Evolutionary conservation across 192 early-diverging fungal species (phyloP).

Genomic region (Coemansia nantahalensis): DNA sequence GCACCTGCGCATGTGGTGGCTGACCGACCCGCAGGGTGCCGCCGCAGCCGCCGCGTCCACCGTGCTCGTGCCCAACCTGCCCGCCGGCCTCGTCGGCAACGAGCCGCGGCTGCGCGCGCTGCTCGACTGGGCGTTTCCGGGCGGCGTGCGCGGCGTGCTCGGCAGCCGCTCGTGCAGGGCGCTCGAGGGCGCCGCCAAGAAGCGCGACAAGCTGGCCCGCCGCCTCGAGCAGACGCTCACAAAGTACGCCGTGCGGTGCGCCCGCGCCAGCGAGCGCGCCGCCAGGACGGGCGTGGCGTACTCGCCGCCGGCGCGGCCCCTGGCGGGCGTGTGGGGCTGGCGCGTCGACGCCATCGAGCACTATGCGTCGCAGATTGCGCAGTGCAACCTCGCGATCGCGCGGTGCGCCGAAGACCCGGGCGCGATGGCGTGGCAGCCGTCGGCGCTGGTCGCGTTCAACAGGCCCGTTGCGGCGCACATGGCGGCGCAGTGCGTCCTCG

Average conservation of each 20-base stretch:
- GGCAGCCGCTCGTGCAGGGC: constrained; percentile 57
- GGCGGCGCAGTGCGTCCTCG: constrained; percentile 65
- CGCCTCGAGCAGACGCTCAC: constrained; percentile 57
- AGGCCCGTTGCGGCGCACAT: constrained; percentile 73
- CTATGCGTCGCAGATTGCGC: constrained; percentile 21
- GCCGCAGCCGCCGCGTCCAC: constrained; percentile 57
- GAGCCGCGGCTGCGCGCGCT: constrained; percentile 49
- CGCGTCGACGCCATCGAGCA: constrained; percentile 55
- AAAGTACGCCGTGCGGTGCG: constrained; percentile 44
- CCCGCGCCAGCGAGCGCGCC: constrained; percentile 19
- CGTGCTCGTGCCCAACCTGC: constrained; percentile 70
- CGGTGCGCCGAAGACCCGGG: constrained; percentile 24
- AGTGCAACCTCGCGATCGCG: constrained; percentile 45
- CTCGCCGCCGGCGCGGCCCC: not conserved
- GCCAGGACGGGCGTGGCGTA: not conserved
- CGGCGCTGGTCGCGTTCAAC: constrained; percentile 83
- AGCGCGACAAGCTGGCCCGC: constrained; percentile 52
- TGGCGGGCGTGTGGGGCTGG: too few species aligned
- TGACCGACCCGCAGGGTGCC: constrained; percentile 53
- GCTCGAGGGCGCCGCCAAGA: constrained; percentile 49
- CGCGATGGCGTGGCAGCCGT: constrained; percentile 47
- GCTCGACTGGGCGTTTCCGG: constrained; percentile 61
- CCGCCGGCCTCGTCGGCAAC: constrained; percentile 55
- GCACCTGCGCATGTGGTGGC: constrained; percentile 62
- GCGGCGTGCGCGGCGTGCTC: constrained; percentile 65